Evolutionary conservation across 805 yeast species (phyloP).

Genomic region (Metschnikowia vanudenii): DNA sequence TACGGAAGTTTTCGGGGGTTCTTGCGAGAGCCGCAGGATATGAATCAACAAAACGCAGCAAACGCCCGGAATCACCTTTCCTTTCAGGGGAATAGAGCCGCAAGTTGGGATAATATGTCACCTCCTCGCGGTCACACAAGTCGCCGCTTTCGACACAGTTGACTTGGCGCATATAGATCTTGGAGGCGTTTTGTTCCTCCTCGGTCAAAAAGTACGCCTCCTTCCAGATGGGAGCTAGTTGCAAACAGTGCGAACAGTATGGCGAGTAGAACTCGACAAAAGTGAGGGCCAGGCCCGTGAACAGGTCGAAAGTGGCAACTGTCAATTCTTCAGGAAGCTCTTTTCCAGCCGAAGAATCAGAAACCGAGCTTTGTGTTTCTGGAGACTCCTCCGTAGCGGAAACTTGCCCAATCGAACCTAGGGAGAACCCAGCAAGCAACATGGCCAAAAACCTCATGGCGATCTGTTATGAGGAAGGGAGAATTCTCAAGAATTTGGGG

Average conservation of each 20-base stretch:
- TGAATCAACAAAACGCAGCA: constrained; percentile 33
- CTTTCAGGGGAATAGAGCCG: constrained; percentile 62
- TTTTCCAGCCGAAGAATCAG: constrained; percentile 3
- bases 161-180: constrained; percentile 67
- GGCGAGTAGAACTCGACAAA: constrained; percentile 91
- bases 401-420: background rate
- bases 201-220: constrained; percentile 53
- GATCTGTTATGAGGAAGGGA: background rate
- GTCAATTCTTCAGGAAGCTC: constrained; percentile 53
- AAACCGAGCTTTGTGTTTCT: constrained; percentile 1
- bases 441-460: constrained; percentile 3
- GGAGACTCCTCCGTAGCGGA: background rate
- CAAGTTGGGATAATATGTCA: constrained; percentile 67
- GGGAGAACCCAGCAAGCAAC: constrained; percentile 4
- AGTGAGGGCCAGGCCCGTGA: constrained; percentile 54
- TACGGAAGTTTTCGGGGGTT: constrained; percentile 47
- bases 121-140: constrained; percentile 66
- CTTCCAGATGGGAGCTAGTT: constrained; percentile 81
- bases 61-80: constrained; percentile 24
- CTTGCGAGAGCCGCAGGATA: constrained; percentile 50
- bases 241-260: constrained; percentile 78
- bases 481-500: background rate
- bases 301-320: constrained; percentile 47
- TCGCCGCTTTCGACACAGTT: constrained; percentile 88
- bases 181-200: constrained; percentile 42